Base-by-base conservation (phyloP, 805 yeast species). In the Zygoascus biomembranicola region DNA sequence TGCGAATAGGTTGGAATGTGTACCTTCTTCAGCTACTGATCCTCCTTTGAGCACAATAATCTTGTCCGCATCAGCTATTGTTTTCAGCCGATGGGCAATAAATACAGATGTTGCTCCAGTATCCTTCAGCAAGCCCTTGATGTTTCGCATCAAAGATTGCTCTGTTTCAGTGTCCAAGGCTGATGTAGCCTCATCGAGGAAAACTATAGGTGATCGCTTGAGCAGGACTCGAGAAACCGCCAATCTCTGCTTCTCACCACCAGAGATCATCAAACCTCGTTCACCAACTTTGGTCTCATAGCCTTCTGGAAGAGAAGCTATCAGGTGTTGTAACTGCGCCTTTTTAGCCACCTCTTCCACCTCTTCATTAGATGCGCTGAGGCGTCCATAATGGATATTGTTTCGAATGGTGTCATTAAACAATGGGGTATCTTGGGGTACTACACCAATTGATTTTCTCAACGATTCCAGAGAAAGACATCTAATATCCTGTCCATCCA, bases 101-200 rank as follows among this genome's bases (percentile, higher is more conserved):
- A 90, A 87, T 5, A 94, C 82, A 61, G 88, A 87, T 1, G 99
- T 94, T 56, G 79, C 81, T 14, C 69, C 66, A 13, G 73, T 68
- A 23, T 79, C 79, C 49, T 69, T 74, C 66, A 94, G 85, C 23
- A 88, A 80, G 2, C 71, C 63, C 59, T 83, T 78, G 50, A 94
- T 85, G 0, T 96, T 90, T 51, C 76, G 78, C 63, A 94, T 70
- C 46, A 94, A 72, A 2, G 87, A 77, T 67, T 87, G 95, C 64
- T 94, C 99, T 0, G 99, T 94, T 62, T 90, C 96, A 10, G 99
- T 94, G 67, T 94, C 99, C 47, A 94, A 75, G 0, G 99, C 98
- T 48, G 95, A 85, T 0, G 99, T 71, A 2, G 99, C 98, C 65
- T 94, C 99, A 65, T 94, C 99, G 61, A 94, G 90, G 68, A 94